Evolutionary conservation across 345 rosid genomes (phyloP).

Genomic region (Euphorbia lathyris): DNA sequence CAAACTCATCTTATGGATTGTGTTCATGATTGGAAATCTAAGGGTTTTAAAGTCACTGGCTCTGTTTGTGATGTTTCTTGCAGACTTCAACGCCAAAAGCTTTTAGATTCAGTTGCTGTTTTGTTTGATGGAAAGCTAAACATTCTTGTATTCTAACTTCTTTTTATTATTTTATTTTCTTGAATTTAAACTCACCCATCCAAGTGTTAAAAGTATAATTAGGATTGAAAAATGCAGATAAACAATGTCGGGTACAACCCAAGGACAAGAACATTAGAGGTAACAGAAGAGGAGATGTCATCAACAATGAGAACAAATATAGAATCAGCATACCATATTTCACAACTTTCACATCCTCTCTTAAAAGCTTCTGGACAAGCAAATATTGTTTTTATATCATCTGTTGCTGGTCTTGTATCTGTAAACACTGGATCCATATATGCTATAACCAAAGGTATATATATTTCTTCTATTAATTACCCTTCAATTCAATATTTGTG

Average conservation of each 20-base stretch:
- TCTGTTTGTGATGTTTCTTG: constrained; percentile 22
- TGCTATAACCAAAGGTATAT: constrained; percentile 16
- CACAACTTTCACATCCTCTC: constrained; percentile 28
- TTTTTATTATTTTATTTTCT: too few relatives aligned
- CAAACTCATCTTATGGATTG: background rate
- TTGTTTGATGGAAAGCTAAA: constrained; percentile 18
- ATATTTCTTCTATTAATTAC: background rate
- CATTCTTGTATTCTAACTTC: constrained; percentile 14
- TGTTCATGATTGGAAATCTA: constrained; percentile 13
- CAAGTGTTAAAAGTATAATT: too few relatives aligned
- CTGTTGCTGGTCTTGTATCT: constrained; percentile 17
- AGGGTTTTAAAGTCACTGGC: constrained; percentile 23
- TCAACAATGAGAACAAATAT: constrained; percentile 6
- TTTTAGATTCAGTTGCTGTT: constrained; percentile 5
- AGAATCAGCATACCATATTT: constrained; percentile 17
- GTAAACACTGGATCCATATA: constrained; percentile 2
- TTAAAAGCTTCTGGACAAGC: constrained; percentile 16
- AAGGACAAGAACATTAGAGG: constrained; percentile 5
- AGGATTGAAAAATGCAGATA: background rate
- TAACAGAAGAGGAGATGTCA: constrained; percentile 9
- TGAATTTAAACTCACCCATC: background rate
- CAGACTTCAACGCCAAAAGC: constrained; percentile 15
- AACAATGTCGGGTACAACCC: constrained; percentile 20
- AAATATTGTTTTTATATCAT: constrained; percentile 22
- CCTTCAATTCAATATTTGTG: background rate